Percentiles rank a stretch among this genome's conserved stretches.
These are phyloP conservation scores for Penicillium sp. DNA, from an alignment of 2,329 filamentous ascomycete species.

Conservation along the genomic window DNA sequence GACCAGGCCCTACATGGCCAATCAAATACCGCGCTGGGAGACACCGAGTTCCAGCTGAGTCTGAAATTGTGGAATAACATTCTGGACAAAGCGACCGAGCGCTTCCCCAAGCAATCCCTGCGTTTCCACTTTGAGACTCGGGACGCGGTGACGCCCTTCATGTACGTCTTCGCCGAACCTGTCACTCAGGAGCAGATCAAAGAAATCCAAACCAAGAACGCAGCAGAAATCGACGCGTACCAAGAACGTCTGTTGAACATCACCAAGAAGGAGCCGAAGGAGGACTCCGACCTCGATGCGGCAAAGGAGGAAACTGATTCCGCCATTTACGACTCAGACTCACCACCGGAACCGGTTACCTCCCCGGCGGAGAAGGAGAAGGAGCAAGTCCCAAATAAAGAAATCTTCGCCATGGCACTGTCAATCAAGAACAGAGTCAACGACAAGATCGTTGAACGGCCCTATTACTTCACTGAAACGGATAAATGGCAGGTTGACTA, in stretches of 20 bases:
- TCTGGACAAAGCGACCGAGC: conserved; percentile 70
- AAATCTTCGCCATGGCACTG: conserved; percentile 68
- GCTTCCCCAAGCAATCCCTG: conserved; percentile 72
- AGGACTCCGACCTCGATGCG: conserved; percentile 15
- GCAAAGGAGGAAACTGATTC: not conserved
- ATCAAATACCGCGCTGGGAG: conserved; percentile 64
- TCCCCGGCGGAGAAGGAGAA: not conserved
- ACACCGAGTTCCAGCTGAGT: conserved; percentile 82
- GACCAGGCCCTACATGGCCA: conserved; percentile 86
- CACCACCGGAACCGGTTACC: not conserved
- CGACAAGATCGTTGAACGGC: conserved; percentile 61
- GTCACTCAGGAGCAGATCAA: conserved; percentile 71
- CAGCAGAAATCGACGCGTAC: conserved; percentile 65
- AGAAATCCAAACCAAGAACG: conserved; percentile 67
- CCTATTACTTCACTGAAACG: conserved; percentile 45
- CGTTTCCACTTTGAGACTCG: conserved; percentile 82
- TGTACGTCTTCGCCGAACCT: conserved; percentile 90
- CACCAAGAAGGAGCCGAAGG: conserved; percentile 18
- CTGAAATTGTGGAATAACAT: conserved; percentile 75
- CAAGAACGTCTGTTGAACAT: conserved; percentile 54
- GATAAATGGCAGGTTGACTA: conserved; percentile 77
- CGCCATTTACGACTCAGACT: not conserved
- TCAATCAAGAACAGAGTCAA: conserved; percentile 73
- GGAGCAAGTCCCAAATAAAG: conserved; percentile 7
- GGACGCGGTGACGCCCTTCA: conserved; percentile 59